These are phyloP conservation scores for Iodosphaeria phyllophila DNA, from an alignment of 2,329 filamentous ascomycete genomes.

Conservation along the genomic window DNA sequence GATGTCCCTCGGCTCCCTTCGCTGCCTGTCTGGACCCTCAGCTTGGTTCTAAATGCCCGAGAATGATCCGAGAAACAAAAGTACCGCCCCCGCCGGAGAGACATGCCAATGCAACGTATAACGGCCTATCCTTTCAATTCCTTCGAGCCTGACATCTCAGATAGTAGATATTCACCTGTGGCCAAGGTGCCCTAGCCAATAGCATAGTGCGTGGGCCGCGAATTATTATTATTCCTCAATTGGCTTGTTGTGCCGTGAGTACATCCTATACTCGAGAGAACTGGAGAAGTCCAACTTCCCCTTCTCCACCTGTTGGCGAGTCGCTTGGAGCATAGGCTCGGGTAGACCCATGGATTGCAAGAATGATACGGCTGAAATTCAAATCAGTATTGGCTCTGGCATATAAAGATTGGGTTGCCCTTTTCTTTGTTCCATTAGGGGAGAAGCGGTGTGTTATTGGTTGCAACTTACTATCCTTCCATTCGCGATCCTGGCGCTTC, in stretches of 20 bases:
- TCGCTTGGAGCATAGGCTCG: slow-evolving; percentile 35
- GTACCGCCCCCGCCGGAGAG: too few relatives aligned
- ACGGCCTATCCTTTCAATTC: too few relatives aligned
- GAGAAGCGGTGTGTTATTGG: slow-evolving; percentile 1
- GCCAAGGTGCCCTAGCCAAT: neutral
- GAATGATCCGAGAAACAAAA: too few relatives aligned
- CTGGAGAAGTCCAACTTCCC: slow-evolving; percentile 38
- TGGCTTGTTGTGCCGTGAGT: slow-evolving; percentile 38
- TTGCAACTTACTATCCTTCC: slow-evolving; percentile 46
- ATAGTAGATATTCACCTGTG: too few relatives aligned
- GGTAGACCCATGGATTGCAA: slow-evolving; percentile 49
- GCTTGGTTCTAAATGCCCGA: too few relatives aligned
- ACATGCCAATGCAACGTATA: too few relatives aligned
- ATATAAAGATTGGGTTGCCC: too few relatives aligned
- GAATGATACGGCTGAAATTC: slow-evolving; percentile 30
- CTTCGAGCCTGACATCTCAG: too few relatives aligned
- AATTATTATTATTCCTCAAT: slow-evolving; percentile 19
- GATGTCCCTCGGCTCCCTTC: too few relatives aligned
- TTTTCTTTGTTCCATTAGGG: neutral
- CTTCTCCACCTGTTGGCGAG: slow-evolving; percentile 39
- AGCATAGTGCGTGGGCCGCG: slow-evolving; percentile 4
- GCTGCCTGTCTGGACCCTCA: too few relatives aligned
- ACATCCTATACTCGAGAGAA: slow-evolving; percentile 41
- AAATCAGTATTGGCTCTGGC: slow-evolving; percentile 2
- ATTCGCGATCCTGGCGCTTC: slow-evolving; percentile 58